Evolutionary conservation across 2,329 filamentous ascomycete genomes (phyloP), one percentile per base, ranked within the genome.

Genomic region (Colletotrichum endophyticum): DNA sequence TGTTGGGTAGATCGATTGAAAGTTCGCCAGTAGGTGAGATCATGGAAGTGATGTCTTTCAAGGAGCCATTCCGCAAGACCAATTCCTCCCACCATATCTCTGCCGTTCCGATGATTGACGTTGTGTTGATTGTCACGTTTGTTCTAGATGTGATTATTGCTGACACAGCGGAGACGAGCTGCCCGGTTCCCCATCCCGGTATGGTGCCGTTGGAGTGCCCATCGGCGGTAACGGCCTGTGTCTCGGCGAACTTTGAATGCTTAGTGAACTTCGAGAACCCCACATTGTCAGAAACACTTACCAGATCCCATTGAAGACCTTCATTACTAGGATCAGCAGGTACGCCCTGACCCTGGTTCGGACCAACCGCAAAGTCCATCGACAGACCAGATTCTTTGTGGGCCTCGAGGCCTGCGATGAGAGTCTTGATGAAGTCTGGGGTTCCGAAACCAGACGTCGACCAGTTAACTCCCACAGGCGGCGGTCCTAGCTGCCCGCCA

Each of bases 261-360:
- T 22, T 0, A 25, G 13, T 28, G 15, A 59, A 0, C 13, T 27
- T 16, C n/a, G 0, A 57, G 2, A 57, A 6, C 13, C 4, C 19
- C 5, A 0, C 2, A 1, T 57, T n/a, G n/a, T n/a, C n/a, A n/a
- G n/a, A n/a, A n/a, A n/a, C n/a, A 6, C 64, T 57, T 63, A 74
- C 66, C 73, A 87, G 64, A 72, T 86, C 79, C 81, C 81, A 84
- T 70, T 81, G 75, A 12, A 85, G 79, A 1, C 85, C 86, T 7
- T 84, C 82, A 62, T 83, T 80, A 27, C 82, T 78, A 1, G 77
- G 71, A 1, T 80, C 77, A 1, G 85, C 83, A 1, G 88, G 88
- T 5, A 88, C 86, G 16, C 88, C 88, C 62, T 85, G 83, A 6
- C 88, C 89, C 78, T 88, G 86, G 75, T 88, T 88, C 0, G 88